Conservation (phyloP, 2,329 filamentous ascomycete genomes). For the Helotiales sp. region DNA sequence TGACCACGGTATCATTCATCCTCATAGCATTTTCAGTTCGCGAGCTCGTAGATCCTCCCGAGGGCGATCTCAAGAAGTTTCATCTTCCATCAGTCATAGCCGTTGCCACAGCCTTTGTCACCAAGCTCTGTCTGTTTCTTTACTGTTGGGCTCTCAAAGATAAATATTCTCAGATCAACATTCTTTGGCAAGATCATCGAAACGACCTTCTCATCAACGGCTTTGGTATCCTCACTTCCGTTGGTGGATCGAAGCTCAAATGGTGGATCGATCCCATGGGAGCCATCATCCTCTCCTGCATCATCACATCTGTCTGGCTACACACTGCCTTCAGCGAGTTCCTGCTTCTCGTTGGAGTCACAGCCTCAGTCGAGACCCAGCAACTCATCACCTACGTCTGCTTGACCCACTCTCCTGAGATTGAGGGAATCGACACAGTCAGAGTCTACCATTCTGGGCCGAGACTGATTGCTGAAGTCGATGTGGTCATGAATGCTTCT, state of each 20-base stretch:
- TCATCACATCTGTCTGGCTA: slow-evolving; percentile 83
- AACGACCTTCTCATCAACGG: slow-evolving; percentile 98
- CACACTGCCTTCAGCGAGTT: slow-evolving; percentile 89
- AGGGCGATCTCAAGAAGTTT: slow-evolving; percentile 63
- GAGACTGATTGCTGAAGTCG: slow-evolving; percentile 90
- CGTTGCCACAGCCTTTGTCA: slow-evolving; percentile 80
- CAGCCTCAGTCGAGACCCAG: slow-evolving; percentile 82
- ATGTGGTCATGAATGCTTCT: slow-evolving; percentile 87
- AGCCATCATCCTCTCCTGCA: slow-evolving; percentile 78
- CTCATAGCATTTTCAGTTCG: slow-evolving; percentile 86
- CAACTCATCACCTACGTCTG: slow-evolving; percentile 96
- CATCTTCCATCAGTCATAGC: slow-evolving; percentile 84
- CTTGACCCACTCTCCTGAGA: slow-evolving; percentile 84
- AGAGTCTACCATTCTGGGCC: slow-evolving; percentile 90
- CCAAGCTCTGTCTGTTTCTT: slow-evolving; percentile 82
- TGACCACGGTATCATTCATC: slow-evolving; percentile 90
- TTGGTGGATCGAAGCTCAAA: slow-evolving; percentile 84
- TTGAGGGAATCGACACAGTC: slow-evolving; percentile 91
- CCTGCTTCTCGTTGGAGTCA: slow-evolving; percentile 86
- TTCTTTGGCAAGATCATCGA: slow-evolving; percentile 95
- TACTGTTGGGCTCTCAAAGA: slow-evolving; percentile 93
- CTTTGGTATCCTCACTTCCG: slow-evolving; percentile 86
- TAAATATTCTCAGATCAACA: slow-evolving; percentile 88
- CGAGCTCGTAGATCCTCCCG: slow-evolving; percentile 63
- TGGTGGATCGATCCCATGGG: slow-evolving; percentile 98